Evolutionary conservation across 2,329 filamentous ascomycete genomes (phyloP).

Genomic region (Hymenoscyphus scutula): DNA sequence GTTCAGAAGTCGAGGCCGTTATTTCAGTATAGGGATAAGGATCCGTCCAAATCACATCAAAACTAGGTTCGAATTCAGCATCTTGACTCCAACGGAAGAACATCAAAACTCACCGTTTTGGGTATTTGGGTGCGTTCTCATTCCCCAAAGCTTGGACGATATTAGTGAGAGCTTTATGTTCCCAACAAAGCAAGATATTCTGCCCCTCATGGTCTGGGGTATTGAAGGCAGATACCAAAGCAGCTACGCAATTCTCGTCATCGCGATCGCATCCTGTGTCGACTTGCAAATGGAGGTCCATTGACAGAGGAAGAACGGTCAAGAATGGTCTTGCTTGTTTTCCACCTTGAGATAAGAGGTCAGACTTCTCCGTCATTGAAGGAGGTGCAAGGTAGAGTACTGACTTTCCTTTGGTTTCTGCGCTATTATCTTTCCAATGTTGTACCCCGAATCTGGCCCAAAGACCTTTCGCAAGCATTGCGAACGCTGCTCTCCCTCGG

Average conservation of each 20-base stretch:
- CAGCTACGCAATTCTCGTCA: constrained; percentile 52
- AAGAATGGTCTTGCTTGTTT: constrained; percentile 51
- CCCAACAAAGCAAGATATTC: constrained; percentile 62
- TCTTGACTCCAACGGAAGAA: background rate
- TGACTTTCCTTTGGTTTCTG: constrained; percentile 49
- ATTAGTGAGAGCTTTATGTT: constrained; percentile 52
- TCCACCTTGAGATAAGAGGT: constrained; percentile 43
- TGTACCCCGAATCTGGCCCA: constrained; percentile 48
- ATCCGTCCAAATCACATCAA: constrained; percentile 57
- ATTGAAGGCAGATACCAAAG: constrained; percentile 47
- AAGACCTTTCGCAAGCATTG: constrained; percentile 60
- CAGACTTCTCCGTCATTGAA: too few species aligned
- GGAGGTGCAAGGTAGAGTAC: constrained; percentile 3
- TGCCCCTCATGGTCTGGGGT: constrained; percentile 39
- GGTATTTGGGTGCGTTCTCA: constrained; percentile 49
- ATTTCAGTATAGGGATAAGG: constrained; percentile 49
- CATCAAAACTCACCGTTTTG: constrained; percentile 41
- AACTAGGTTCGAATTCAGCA: constrained; percentile 35
- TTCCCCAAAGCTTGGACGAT: constrained; percentile 53
- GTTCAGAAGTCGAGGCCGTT: constrained; percentile 46
- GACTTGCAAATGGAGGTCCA: constrained; percentile 53
- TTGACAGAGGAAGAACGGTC: constrained; percentile 55
- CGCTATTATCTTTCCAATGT: constrained; percentile 59
- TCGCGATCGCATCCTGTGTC: constrained; percentile 56
- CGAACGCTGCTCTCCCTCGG: constrained; percentile 52